A percentile compares a stretch with the other conserved stretches of the same genome.
phyloP scores from a whole-genome alignment of 2,329 filamentous ascomycete species.

The Paecilomyces fulvus region DNA sequence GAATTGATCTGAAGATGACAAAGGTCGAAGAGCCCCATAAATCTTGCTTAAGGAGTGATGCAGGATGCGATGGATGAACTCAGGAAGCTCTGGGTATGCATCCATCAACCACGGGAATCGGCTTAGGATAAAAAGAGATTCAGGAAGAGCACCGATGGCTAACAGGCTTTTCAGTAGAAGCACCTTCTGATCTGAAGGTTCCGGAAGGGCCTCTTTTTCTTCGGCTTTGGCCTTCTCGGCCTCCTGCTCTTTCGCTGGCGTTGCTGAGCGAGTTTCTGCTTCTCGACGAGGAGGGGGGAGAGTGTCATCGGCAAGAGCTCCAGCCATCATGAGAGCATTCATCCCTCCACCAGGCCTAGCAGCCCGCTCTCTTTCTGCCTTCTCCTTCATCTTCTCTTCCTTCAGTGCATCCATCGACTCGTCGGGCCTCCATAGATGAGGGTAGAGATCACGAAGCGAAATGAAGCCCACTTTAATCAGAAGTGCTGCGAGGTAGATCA shows the following conservation, averaged over 20 bases:
- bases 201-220: conserved; percentile 49
- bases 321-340: conserved; percentile 82
- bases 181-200: conserved; percentile 82
- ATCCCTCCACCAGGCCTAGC: conserved; percentile 61
- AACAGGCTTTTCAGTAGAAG: conserved; percentile 75
- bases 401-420: conserved; percentile 70
- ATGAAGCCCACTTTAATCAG: conserved; percentile 97
- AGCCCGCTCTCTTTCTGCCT: conserved; percentile 67
- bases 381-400: conserved; percentile 62
- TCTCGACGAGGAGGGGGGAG: conserved; percentile 41
- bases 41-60: conserved; percentile 75
- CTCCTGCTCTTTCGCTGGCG: conserved; percentile 48
- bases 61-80: conserved; percentile 75
- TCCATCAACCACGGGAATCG: conserved; percentile 90
- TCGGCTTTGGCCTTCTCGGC: conserved; percentile 34
- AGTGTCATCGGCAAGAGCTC: conserved; percentile 77
- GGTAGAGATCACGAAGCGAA: conserved; percentile 80
- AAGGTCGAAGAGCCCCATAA: conserved; percentile 46
- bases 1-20: conserved; percentile 32
- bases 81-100: conserved; percentile 69
- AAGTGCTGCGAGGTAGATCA: conserved; percentile 83
- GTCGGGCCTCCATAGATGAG: conserved; percentile 81
- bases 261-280: conserved; percentile 46
- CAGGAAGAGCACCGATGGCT: conserved; percentile 83
- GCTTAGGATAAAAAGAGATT: conserved; percentile 85